Conservation (phyloP, 192 early-diverging fungal species). For the Rhizophagus prolifer region DNA sequence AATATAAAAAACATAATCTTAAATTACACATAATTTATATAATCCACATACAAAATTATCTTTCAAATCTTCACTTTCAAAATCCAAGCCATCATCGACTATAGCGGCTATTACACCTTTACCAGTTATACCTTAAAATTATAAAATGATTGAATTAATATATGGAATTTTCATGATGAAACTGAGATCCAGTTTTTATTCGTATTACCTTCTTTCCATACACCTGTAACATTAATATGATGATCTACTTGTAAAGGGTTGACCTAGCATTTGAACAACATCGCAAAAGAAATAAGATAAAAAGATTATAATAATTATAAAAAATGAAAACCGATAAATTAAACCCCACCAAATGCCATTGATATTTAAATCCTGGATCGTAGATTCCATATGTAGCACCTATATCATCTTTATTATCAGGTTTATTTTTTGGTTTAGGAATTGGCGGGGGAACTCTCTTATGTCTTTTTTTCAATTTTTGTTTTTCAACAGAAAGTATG, state of each 20-base stretch:
- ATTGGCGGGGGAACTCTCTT: constrained; percentile 34
- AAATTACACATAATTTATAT: neutral
- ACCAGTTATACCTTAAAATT: constrained; percentile 72
- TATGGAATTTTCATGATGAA: neutral
- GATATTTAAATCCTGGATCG: constrained; percentile 75
- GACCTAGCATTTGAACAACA: constrained; percentile 35
- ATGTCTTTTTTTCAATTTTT: constrained; percentile 35
- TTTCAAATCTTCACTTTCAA: constrained; percentile 75
- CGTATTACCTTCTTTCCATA: constrained; percentile 77
- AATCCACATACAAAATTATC: constrained; percentile 79
- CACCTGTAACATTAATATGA: constrained; percentile 91
- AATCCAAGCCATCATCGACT: constrained; percentile 96
- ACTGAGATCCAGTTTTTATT: neutral
- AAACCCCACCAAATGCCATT: constrained; percentile 78
- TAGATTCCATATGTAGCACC: constrained; percentile 48
- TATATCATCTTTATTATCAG: constrained; percentile 24
- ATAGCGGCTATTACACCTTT: constrained; percentile 84
- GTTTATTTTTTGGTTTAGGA: constrained; percentile 21
- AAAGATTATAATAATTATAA: neutral
- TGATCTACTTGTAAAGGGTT: constrained; percentile 57
- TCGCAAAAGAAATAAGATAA: neutral
- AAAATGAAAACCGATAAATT: neutral
- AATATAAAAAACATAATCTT: neutral
- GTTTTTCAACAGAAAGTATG: constrained; percentile 39
- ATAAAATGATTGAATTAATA: neutral